Conservation (phyloP, 192 early-diverging fungal species). For the Dissophora globulifera region DNA sequence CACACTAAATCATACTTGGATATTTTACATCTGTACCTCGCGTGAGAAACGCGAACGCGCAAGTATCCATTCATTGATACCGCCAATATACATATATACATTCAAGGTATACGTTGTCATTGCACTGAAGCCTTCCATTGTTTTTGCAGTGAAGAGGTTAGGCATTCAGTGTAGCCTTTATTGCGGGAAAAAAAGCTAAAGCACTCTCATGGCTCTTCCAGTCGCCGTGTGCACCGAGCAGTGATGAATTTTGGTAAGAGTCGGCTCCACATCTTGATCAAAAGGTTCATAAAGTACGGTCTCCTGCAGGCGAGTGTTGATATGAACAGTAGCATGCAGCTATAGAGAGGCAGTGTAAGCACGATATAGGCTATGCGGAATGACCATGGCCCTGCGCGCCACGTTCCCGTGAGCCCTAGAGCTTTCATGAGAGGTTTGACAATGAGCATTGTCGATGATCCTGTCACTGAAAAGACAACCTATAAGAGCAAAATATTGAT, state of each 20-base stretch:
- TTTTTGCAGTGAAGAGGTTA: too few relatives aligned
- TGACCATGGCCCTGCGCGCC: conserved; percentile 34
- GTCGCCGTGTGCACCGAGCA: conserved; percentile 2
- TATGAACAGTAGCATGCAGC: conserved; percentile 37
- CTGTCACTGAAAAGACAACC: conserved; percentile 47
- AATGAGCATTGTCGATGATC: conserved; percentile 44
- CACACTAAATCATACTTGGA: too few relatives aligned
- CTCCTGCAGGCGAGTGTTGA: conserved; percentile 44
- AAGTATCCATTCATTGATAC: too few relatives aligned
- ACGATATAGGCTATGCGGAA: conserved; percentile 39
- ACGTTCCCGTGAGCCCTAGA: conserved; percentile 22
- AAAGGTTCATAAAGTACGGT: conserved; percentile 31
- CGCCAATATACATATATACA: too few relatives aligned
- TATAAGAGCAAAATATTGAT: background rate
- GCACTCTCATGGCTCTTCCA: background rate
- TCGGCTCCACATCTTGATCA: conserved; percentile 45
- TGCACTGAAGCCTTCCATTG: too few relatives aligned
- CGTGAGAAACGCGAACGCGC: too few relatives aligned
- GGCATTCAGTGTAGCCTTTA: too few relatives aligned
- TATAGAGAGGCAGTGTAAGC: conserved; percentile 42
- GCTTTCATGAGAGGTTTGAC: conserved; percentile 38
- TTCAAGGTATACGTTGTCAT: too few relatives aligned
- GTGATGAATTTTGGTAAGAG: conserved; percentile 15
- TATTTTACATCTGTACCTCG: too few relatives aligned
- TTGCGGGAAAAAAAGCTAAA: too few relatives aligned